Percentiles rank a stretch among this genome's conserved stretches.
These are phyloP conservation scores for Kluyveromyces dobzhanskii DNA, from an alignment of 805 yeast species.

Conservation along the genomic window DNA sequence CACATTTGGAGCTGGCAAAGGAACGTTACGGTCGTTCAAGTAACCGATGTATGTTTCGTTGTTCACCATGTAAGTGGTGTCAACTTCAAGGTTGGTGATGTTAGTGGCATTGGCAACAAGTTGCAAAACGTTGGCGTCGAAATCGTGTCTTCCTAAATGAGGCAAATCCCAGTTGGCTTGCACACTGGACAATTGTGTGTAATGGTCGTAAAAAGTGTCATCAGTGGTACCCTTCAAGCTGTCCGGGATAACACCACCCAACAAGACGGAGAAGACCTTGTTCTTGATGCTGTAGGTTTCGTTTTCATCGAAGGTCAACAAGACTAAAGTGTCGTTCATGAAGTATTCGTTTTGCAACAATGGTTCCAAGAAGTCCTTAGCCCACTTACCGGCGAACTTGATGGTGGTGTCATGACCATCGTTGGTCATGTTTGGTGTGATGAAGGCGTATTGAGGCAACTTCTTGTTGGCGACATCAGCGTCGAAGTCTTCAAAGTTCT, in stretches of 20 bases:
- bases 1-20: constrained; percentile 33
- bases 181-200: constrained; percentile 41
- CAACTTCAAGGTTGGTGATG: constrained; percentile 26
- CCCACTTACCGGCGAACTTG: constrained; percentile 39
- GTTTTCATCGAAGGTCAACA: constrained; percentile 44
- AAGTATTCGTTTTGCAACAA: constrained; percentile 38
- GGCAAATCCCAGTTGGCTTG: constrained; percentile 45
- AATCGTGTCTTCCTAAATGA: constrained; percentile 43
- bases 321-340: constrained; percentile 37
- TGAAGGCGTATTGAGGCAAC: constrained; percentile 45
- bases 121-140: constrained; percentile 41
- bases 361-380: constrained; percentile 37
- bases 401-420: constrained; percentile 46
- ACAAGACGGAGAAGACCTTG: constrained; percentile 37
- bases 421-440: constrained; percentile 47
- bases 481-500: constrained; percentile 39
- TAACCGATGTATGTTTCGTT: constrained; percentile 30
- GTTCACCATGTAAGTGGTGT: constrained; percentile 29
- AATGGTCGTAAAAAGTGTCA: constrained; percentile 43
- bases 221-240: constrained; percentile 36
- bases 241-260: constrained; percentile 41
- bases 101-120: constrained; percentile 32
- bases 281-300: constrained; percentile 37
- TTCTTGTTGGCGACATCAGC: constrained; percentile 32
- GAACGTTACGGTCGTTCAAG: constrained; percentile 21